These are phyloP conservation scores for Sporothrix brunneoviolacea DNA, from an alignment of 2,329 filamentous ascomycete genomes.

Conservation along the genomic window DNA sequence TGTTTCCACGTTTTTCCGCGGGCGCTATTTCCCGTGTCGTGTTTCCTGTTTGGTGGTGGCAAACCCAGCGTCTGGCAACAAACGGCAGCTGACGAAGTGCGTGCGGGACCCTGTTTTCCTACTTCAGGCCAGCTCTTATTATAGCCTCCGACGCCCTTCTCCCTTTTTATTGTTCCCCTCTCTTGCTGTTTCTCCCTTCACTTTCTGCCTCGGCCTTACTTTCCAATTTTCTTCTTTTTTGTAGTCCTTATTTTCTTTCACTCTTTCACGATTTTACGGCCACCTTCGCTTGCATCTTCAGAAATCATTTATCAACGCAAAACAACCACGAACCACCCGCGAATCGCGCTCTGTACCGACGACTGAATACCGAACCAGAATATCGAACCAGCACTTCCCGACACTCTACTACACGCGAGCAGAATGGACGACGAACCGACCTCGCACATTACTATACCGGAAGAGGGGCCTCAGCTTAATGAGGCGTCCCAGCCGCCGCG, in stretches of 20 bases:
- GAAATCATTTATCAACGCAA: too few relatives aligned
- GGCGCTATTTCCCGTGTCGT: background rate
- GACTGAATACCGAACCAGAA: too few relatives aligned
- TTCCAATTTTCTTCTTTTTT: background rate
- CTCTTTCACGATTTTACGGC: too few relatives aligned
- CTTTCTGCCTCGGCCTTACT: background rate
- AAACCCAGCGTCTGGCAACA: background rate
- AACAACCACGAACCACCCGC: background rate
- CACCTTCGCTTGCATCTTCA: too few relatives aligned
- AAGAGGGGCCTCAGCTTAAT: background rate
- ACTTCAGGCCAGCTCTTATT: slow-evolving; percentile 2
- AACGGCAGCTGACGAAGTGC: slow-evolving; percentile 6
- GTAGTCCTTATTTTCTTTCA: background rate
- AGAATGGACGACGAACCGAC: slow-evolving; percentile 7
- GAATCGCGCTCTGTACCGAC: too few relatives aligned
- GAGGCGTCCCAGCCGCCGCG: background rate
- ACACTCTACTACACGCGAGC: background rate
- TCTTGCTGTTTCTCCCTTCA: background rate
- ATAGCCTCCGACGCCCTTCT: background rate
- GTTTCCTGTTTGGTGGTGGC: slow-evolving; percentile 10
- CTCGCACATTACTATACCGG: slow-evolving; percentile 3
- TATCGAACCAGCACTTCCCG: background rate
- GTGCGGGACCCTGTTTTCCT: slow-evolving; percentile 5
- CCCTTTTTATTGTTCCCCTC: background rate
- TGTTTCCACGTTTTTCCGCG: slow-evolving; percentile 4